Evolutionary conservation across 2,329 filamentous ascomycete genomes (phyloP).

Genomic region (Alternaria rosae): DNA sequence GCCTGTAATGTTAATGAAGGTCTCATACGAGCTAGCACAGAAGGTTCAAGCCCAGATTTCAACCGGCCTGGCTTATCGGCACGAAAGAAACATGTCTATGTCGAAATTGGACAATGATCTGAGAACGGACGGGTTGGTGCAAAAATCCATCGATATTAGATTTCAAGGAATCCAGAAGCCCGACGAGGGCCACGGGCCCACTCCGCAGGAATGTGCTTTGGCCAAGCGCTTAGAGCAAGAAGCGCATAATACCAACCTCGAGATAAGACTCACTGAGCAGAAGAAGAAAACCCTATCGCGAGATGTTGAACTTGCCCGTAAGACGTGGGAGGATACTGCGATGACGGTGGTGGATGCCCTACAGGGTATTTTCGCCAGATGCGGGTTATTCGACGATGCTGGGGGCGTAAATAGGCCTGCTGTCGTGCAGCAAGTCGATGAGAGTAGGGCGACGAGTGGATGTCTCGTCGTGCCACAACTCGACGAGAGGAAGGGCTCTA

Average conservation of each 20-base stretch:
- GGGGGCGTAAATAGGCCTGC: not conserved
- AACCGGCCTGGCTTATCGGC: not conserved
- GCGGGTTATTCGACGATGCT: not conserved
- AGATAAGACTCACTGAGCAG: not conserved
- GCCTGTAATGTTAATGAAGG: not conserved
- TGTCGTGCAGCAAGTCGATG: not conserved
- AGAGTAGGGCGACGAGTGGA: not conserved
- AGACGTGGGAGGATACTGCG: not conserved
- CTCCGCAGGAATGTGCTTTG: not conserved
- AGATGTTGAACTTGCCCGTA: not conserved
- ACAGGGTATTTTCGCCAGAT: not conserved
- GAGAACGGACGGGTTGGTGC: not conserved
- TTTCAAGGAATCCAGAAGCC: not conserved
- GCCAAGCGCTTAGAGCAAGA: not conserved
- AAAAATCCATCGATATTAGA: not conserved
- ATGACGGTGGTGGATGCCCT: not conserved
- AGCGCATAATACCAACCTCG: too few species aligned
- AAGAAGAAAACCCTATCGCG: not conserved
- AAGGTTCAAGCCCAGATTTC: not conserved
- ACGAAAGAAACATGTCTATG: not conserved
- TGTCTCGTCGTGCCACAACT: not conserved
- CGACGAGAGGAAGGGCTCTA: not conserved
- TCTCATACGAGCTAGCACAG: not conserved
- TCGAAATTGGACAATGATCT: not conserved
- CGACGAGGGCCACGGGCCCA: not conserved